phyloP scores from a whole-genome alignment of 305 asterid species.

The Ilex paraguariensis region DNA sequence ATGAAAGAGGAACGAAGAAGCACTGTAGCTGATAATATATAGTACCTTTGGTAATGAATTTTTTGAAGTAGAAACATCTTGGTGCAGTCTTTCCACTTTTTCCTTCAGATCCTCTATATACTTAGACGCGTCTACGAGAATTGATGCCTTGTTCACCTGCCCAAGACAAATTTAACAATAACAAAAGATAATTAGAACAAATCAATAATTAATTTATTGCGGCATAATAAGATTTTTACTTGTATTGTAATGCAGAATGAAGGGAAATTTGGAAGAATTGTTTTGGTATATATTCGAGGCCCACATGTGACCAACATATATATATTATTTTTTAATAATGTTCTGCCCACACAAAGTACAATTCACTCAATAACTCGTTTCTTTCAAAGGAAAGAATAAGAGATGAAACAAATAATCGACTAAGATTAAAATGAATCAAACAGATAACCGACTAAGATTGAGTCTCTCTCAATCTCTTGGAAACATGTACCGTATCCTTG shows the following conservation, averaged over 20 bases:
- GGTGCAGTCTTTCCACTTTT: slow-evolving; percentile 60
- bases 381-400: too few relatives aligned
- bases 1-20: not conserved
- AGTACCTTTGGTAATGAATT: slow-evolving; percentile 13
- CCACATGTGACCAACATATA: not conserved
- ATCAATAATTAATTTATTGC: not conserved
- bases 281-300: too few relatives aligned
- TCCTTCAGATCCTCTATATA: slow-evolving; percentile 69
- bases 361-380: too few relatives aligned
- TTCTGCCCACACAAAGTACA: not conserved
- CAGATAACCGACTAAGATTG: not conserved
- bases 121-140: slow-evolving; percentile 69
- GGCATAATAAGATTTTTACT: too few relatives aligned
- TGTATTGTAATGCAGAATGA: too few relatives aligned
- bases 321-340: too few relatives aligned
- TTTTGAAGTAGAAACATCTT: slow-evolving; percentile 42
- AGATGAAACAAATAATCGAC: too few relatives aligned
- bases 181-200: not conserved
- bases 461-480: not conserved
- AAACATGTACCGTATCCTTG: too few relatives aligned
- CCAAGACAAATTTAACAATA: not conserved
- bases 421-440: not conserved
- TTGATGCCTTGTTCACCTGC: slow-evolving; percentile 64
- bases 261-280: not conserved
- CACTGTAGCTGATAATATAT: not conserved